Conservation (phyloP, 352 stramenopile species). For the Phytophthora nicotianae region DNA sequence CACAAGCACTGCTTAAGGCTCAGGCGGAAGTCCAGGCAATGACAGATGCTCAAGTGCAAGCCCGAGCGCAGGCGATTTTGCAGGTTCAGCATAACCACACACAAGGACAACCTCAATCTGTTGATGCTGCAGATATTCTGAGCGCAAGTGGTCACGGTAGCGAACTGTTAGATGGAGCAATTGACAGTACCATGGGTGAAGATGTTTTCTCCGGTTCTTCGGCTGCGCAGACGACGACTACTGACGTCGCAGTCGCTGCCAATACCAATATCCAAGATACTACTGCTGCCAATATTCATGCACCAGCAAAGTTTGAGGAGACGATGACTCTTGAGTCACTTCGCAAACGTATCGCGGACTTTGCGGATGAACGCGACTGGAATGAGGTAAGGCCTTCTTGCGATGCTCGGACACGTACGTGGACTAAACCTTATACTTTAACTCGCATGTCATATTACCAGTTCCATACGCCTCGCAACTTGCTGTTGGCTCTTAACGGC, state of each 20-base stretch:
- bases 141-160: slow-evolving; percentile 53
- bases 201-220: slow-evolving; percentile 42
- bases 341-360: slow-evolving; percentile 55
- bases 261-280: slow-evolving; percentile 17
- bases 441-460: no score
- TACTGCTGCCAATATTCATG: slow-evolving; percentile 10
- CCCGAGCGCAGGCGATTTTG: slow-evolving; percentile 35
- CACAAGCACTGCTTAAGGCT: slow-evolving; percentile 29
- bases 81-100: slow-evolving; percentile 32
- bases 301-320: slow-evolving; percentile 48
- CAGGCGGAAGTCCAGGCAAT: slow-evolving; percentile 33
- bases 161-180: slow-evolving; percentile 58
- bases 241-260: slow-evolving; percentile 27
- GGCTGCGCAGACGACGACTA: slow-evolving; percentile 29
- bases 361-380: slow-evolving; percentile 69
- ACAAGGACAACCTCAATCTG: slow-evolving; percentile 34
- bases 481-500: slow-evolving; percentile 93
- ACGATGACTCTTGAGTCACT: slow-evolving; percentile 68
- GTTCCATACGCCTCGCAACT: slow-evolving; percentile 88
- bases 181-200: slow-evolving; percentile 56
- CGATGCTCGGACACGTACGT: not conserved
- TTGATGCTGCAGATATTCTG: slow-evolving; percentile 47
- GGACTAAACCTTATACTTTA: no score
- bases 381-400: slow-evolving; percentile 61
- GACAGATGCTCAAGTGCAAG: slow-evolving; percentile 24